Percentiles rank a stretch among this genome's conserved stretches.
Evolutionary conservation across 2,329 filamentous ascomycete genomes (phyloP).

Genomic region (Ophiostoma himal-ulmi): DNA sequence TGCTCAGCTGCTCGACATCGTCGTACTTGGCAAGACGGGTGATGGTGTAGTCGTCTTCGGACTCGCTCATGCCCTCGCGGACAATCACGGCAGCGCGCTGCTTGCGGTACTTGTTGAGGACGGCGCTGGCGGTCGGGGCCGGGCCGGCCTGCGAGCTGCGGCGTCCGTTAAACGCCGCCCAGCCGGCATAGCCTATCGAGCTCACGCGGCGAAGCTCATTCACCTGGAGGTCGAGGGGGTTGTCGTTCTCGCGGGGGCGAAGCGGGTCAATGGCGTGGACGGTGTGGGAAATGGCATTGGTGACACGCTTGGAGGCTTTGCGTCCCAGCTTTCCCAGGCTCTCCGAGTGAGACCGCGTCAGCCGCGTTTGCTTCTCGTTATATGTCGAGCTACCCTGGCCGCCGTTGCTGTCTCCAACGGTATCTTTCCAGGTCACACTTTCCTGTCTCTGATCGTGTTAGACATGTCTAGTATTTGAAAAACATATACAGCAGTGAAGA

Average conservation of each 20-base stretch:
- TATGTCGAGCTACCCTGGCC: neutral
- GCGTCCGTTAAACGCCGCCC: neutral
- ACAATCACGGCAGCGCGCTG: conserved; percentile 14
- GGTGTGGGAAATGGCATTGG: neutral
- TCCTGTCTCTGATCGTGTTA: neutral
- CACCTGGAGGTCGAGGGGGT: neutral
- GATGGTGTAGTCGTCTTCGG: conserved; percentile 29
- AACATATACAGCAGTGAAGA: neutral
- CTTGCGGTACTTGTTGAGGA: conserved; percentile 28
- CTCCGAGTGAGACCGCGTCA: neutral
- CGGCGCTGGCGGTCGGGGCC: neutral
- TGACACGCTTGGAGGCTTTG: neutral
- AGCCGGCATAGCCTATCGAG: neutral
- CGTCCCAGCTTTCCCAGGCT: neutral
- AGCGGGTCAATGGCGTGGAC: conserved; percentile 5
- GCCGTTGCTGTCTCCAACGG: neutral
- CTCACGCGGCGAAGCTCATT: neutral
- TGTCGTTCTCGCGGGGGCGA: neutral
- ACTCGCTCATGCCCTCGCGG: conserved; percentile 2
- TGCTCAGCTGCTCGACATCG: conserved; percentile 41
- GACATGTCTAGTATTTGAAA: neutral
- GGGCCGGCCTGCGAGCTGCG: neutral
- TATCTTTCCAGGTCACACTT: neutral
- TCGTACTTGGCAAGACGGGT: conserved; percentile 40
- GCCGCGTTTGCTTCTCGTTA: neutral